Conservation (phyloP, 768 basidiomycete species). For the Polyporus arcularius region DNA sequence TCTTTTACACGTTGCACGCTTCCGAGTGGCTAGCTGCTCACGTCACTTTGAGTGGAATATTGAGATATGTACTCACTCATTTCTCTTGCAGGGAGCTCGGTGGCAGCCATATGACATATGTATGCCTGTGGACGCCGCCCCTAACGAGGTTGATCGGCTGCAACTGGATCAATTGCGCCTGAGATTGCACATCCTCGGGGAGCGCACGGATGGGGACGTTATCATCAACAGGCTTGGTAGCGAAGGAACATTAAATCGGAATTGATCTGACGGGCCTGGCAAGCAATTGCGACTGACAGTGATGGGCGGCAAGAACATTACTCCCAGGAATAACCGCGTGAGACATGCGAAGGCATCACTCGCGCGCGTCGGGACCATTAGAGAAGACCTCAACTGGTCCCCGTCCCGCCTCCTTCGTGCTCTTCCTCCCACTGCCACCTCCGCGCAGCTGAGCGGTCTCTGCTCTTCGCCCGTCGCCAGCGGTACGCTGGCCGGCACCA, state of each 20-base stretch:
- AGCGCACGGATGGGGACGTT: background rate
- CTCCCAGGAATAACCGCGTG: background rate
- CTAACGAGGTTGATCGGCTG: no score
- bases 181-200: background rate
- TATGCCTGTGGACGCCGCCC: no score
- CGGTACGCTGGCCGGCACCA: slow-evolving; percentile 12
- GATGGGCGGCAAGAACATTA: background rate
- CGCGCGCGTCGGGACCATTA: background rate
- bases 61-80: no score
- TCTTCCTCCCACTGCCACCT: slow-evolving; percentile 13
- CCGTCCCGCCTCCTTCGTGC: background rate
- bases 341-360: background rate
- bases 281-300: background rate
- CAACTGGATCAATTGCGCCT: no score
- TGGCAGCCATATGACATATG: no score
- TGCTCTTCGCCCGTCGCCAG: slow-evolving; percentile 7
- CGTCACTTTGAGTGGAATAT: background rate
- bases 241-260: background rate
- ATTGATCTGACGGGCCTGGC: background rate
- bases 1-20: background rate
- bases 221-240: background rate
- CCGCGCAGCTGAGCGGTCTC: background rate
- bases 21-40: background rate
- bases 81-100: no score
- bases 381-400: background rate